Conservation (phyloP, 2,329 filamentous ascomycete species). For the Phyllosticta citribraziliensis region DNA sequence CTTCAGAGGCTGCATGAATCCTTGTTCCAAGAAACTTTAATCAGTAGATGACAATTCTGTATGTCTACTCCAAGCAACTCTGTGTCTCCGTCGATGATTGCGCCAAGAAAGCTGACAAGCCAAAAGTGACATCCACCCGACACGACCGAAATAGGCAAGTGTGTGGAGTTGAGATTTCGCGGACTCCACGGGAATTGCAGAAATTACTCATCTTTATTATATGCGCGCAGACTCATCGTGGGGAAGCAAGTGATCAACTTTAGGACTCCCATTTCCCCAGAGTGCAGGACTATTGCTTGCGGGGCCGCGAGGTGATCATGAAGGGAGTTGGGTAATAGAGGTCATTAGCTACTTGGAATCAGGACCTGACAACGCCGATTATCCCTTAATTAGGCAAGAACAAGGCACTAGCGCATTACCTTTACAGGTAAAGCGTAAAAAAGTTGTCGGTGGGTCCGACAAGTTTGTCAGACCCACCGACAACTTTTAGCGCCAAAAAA, state of each 20-base stretch:
- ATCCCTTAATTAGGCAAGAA: too few species aligned
- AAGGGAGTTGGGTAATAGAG: neutral
- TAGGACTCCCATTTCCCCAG: neutral
- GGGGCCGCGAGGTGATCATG: neutral
- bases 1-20: neutral
- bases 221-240: neutral
- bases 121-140: neutral
- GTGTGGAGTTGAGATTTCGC: neutral
- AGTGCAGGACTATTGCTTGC: neutral
- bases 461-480: too few species aligned
- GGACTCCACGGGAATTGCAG: neutral
- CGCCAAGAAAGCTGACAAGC: neutral
- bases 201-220: neutral
- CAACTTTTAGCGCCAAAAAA: too few species aligned
- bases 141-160: neutral
- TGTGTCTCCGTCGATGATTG: neutral
- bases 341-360: too few species aligned
- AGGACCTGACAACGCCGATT: too few species aligned
- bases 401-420: too few species aligned
- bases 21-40: neutral
- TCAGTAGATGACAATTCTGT: neutral
- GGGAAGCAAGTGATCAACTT: neutral
- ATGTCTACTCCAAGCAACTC: neutral
- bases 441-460: too few species aligned
- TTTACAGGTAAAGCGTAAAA: too few species aligned